These are phyloP conservation scores for Pyrenochaeta sp. DNA, from an alignment of 2,329 filamentous ascomycete genomes.

Conservation along the genomic window DNA sequence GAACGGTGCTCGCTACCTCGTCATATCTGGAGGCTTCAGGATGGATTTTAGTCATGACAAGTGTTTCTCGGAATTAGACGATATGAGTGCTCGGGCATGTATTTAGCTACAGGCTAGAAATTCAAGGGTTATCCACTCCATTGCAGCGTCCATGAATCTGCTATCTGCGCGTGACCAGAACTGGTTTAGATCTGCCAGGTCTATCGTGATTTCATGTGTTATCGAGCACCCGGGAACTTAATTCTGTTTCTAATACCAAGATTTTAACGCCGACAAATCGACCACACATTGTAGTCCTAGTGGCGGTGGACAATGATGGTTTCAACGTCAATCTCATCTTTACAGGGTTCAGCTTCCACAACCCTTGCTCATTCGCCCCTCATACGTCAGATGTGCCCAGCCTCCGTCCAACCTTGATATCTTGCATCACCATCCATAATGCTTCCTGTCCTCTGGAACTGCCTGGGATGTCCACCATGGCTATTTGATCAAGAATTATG, in stretches of 20 bases:
- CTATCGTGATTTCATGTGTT: too few species aligned
- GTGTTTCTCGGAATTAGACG: constrained; percentile 33
- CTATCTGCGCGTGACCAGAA: not conserved
- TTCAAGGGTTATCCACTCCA: constrained; percentile 33
- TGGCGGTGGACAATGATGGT: constrained; percentile 14
- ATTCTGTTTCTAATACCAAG: too few species aligned
- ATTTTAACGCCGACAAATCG: too few species aligned
- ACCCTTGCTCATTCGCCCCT: constrained; percentile 36
- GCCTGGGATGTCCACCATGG: not conserved
- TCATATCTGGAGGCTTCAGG: constrained; percentile 9
- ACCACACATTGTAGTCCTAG: not conserved
- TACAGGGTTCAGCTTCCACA: constrained; percentile 20
- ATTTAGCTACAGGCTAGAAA: constrained; percentile 43
- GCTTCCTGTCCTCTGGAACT: not conserved
- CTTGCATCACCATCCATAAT: constrained; percentile 29
- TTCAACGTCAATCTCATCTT: constrained; percentile 24
- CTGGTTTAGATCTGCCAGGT: too few species aligned
- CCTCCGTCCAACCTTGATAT: constrained; percentile 38
- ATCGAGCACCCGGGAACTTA: too few species aligned
- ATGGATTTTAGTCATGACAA: constrained; percentile 13
- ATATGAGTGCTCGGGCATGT: constrained; percentile 43
- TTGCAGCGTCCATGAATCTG: not conserved
- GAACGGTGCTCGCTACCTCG: not conserved
- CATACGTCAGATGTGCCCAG: constrained; percentile 45
- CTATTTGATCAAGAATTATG: not conserved